Base-by-base conservation (phyloP, 768 basidiomycete species). In the Erythrobasidium yunnanense region DNA sequence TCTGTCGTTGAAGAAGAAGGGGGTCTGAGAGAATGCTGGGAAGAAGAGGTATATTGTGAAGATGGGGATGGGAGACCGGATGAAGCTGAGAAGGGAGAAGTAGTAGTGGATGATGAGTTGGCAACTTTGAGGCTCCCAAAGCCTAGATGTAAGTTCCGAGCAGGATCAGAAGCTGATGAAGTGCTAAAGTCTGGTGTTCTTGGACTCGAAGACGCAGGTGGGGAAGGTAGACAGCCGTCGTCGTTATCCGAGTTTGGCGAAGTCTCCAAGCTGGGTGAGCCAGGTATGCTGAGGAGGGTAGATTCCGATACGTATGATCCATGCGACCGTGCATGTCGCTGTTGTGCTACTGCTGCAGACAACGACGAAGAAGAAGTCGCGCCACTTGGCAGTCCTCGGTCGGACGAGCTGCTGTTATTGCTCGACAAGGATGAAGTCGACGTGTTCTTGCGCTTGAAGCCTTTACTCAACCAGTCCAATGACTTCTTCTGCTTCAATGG, bases 401-500 rank as follows among this genome's bases (percentile, higher is more conserved):
- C 25, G 6, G 57, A 60, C 15, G 22, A 23, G 4, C 38, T 23
- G 30, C 45, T 46, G 11, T n/a, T 29, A 4, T 11, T 29, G 8
- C 45, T 5, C 8, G 46, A 18, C 6, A 47, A 20, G 6, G 25
- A 7, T 30, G 45, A 17, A 25, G 56, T 25, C 2, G 60, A 29
- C n/a, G n/a, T n/a, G 15, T 30, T 51, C 29, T 23, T 49, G 7
- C 60, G 60, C 38, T 63, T 63, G 60, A 63, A 63, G 46, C 60
- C 42, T 51, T 63, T 63, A 13, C 25, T 29, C 11, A 63, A 35
- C 60, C 60, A 63, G 49, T 63, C 60, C 2, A 63, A 4, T n/a
- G 60, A 63, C 33, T 63, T 63, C 25, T 63, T 63, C 13, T n/a
- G 2, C 49, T 63, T 63, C 2, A 63, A 49, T 2, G 29, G 15